Evolutionary conservation across 345 rosid genomes (phyloP).

Genomic region (Populus pruinosa): DNA sequence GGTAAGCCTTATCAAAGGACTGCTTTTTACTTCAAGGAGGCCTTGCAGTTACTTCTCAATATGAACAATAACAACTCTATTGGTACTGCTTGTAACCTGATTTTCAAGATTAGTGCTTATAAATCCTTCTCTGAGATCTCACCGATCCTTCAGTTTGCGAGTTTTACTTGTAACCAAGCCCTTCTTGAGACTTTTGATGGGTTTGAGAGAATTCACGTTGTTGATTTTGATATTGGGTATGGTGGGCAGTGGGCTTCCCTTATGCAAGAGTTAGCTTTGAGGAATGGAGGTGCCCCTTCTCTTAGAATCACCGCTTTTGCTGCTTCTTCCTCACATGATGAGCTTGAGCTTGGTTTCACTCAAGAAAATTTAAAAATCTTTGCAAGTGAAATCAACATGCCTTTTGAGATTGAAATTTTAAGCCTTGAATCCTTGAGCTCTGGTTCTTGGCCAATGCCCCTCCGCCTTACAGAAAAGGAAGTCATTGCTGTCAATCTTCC

Average conservation of each 20-base stretch:
- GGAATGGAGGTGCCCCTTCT: conserved; percentile 47
- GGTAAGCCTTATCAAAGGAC: conserved; percentile 81
- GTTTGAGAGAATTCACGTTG: conserved; percentile 60
- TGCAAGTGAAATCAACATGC: conserved; percentile 67
- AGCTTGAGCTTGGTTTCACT: conserved; percentile 63
- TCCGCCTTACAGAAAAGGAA: conserved; percentile 38
- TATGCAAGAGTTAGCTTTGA: conserved; percentile 81
- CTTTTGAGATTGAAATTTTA: conserved; percentile 58
- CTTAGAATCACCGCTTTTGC: conserved; percentile 69
- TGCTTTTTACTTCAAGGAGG: conserved; percentile 74
- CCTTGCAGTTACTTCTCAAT: conserved; percentile 57
- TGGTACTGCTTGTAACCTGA: conserved; percentile 37
- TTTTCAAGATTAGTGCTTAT: conserved; percentile 77
- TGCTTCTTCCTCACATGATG: conserved; percentile 49
- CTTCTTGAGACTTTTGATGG: conserved; percentile 66
- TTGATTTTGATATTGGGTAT: conserved; percentile 81
- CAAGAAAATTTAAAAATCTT: conserved; percentile 63
- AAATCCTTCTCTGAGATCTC: conserved; percentile 84
- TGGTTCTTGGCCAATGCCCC: conserved; percentile 40
- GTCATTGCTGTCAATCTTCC: conserved; percentile 79
- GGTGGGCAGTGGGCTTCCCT: conserved; percentile 96
- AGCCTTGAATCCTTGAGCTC: conserved; percentile 54
- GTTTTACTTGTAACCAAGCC: conserved; percentile 84
- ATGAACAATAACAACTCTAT: conserved; percentile 16
- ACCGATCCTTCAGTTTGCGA: conserved; percentile 75